phyloP scores from a whole-genome alignment of 2,329 filamentous ascomycete genomes.

The Rhinocladiella similis region DNA sequence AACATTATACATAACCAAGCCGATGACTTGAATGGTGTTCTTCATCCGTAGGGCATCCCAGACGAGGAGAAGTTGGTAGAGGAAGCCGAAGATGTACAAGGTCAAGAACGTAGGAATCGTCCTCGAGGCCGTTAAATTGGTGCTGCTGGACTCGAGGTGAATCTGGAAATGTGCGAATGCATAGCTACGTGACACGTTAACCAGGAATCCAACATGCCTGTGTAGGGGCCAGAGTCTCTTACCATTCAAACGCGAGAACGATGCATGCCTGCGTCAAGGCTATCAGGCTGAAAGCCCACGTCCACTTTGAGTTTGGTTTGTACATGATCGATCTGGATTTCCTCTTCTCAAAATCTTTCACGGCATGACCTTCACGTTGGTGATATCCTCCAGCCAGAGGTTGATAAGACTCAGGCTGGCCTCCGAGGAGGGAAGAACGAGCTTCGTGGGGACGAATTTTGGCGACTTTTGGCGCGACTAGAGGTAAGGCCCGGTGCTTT shows the following conservation, averaged over 20 bases:
- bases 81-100: constrained; percentile 94
- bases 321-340: constrained; percentile 55
- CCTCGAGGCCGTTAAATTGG: constrained; percentile 46
- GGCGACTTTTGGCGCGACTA: constrained; percentile 27
- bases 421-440: constrained; percentile 59
- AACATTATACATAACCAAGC: constrained; percentile 87
- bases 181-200: constrained; percentile 58
- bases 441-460: constrained; percentile 60
- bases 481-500: neutral
- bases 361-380: constrained; percentile 52
- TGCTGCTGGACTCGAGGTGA: constrained; percentile 45
- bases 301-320: constrained; percentile 81
- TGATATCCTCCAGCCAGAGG: constrained; percentile 51
- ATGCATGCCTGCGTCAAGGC: constrained; percentile 75
- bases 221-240: constrained; percentile 38
- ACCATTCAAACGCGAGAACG: constrained; percentile 84
- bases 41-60: constrained; percentile 93
- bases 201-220: neutral
- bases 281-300: constrained; percentile 77
- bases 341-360: constrained; percentile 28
- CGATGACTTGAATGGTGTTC: constrained; percentile 98
- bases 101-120: constrained; percentile 94
- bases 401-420: constrained; percentile 53
- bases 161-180: constrained; percentile 84
- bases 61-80: constrained; percentile 86